These are phyloP conservation scores for Rutstroemia sp. DNA, from an alignment of 2,329 filamentous ascomycete species.

Conservation along the genomic window DNA sequence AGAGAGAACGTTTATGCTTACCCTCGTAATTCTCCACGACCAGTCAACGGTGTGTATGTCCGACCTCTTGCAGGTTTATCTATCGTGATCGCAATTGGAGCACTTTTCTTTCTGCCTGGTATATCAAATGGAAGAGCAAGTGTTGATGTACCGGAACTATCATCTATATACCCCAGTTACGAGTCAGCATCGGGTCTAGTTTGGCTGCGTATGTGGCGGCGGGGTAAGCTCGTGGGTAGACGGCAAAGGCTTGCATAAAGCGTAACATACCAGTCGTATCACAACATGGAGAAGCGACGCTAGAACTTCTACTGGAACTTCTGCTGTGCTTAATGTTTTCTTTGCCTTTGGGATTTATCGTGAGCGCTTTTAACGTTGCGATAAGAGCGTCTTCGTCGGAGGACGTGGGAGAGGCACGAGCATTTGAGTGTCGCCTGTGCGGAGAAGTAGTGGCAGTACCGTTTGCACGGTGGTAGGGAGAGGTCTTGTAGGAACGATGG, in stretches of 20 bases:
- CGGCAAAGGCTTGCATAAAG: conserved; percentile 3
- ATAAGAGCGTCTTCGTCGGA: conserved; percentile 19
- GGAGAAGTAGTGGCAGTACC: conserved; percentile 32
- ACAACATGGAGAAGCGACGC: conserved; percentile 6
- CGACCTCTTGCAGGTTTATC: conserved; percentile 37
- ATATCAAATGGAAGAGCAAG: conserved; percentile 9
- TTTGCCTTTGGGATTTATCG: conserved; percentile 3
- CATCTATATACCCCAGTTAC: conserved; percentile 8
- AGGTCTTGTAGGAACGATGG: conserved; percentile 41
- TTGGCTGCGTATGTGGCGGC: not conserved
- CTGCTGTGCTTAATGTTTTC: not conserved
- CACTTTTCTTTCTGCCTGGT: conserved; percentile 30
- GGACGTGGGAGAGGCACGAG: not conserved
- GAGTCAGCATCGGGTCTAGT: not conserved
- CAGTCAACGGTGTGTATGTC: conserved; percentile 41
- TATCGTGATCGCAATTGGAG: conserved; percentile 51
- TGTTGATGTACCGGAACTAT: not conserved
- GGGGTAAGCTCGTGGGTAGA: not conserved
- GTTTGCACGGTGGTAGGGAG: conserved; percentile 33
- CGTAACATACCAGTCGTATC: conserved; percentile 15
- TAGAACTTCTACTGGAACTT: conserved; percentile 1
- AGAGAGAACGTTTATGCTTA: conserved; percentile 33
- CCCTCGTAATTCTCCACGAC: conserved; percentile 51
- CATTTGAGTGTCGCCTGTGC: conserved; percentile 31
- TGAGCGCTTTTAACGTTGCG: conserved; percentile 13